phyloP scores from a whole-genome alignment of 495 filamentous ascomycete species.

The Penicillium egyptiacum region DNA sequence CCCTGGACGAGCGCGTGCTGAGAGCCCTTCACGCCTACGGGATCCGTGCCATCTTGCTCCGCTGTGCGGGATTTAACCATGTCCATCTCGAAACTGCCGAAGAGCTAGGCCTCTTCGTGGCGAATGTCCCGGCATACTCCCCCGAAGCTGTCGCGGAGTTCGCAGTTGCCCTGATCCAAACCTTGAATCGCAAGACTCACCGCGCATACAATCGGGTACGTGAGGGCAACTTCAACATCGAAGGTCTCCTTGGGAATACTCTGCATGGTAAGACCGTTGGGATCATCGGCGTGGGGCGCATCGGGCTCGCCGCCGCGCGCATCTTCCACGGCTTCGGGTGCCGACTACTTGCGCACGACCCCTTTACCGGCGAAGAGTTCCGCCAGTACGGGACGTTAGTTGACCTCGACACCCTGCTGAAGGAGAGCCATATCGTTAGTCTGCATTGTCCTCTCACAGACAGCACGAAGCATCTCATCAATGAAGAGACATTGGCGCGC shows the following conservation, averaged over 20 bases:
- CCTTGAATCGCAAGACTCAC: conserved; percentile 69
- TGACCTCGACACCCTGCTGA: conserved; percentile 54
- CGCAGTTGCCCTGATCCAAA: conserved; percentile 64
- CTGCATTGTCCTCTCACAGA: conserved; percentile 66
- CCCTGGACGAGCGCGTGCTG: conserved; percentile 51
- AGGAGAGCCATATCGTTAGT: conserved; percentile 57
- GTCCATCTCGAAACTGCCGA: conserved; percentile 59
- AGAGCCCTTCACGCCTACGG: conserved; percentile 46
- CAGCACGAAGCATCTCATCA: conserved; percentile 60
- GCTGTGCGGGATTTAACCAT: conserved; percentile 72
- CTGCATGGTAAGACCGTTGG: conserved; percentile 59
- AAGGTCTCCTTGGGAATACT: conserved; percentile 61
- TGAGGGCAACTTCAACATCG: conserved; percentile 69
- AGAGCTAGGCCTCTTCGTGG: conserved; percentile 60
- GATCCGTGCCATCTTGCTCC: conserved; percentile 59
- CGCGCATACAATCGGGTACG: conserved; percentile 70
- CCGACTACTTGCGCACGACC: conserved; percentile 58
- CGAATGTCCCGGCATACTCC: conserved; percentile 66
- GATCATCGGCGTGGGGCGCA: conserved; percentile 38
- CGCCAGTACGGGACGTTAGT: conserved; percentile 52
- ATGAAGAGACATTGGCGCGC: conserved; percentile 47
- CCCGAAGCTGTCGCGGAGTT: conserved; percentile 75
- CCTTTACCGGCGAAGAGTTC: conserved; percentile 48
- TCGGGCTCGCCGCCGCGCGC: conserved; percentile 38
- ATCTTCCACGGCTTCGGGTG: conserved; percentile 64